Evolutionary conservation across 2,329 filamentous ascomycete species (phyloP), one percentile per base, ranked within the genome.

Genomic region (Pestalotiopsis sp.): DNA sequence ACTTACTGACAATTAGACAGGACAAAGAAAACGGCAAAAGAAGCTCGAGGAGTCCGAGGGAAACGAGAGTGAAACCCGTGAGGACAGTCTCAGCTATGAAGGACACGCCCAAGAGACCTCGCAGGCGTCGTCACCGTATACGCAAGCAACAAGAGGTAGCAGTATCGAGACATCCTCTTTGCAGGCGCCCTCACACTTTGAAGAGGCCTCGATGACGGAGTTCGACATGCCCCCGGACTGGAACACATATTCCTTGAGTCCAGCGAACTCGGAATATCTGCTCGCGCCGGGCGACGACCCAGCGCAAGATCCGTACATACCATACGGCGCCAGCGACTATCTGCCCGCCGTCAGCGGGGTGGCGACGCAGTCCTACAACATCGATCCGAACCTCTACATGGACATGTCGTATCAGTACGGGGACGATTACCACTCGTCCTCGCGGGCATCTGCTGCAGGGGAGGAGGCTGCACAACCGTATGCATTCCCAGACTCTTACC

Each of bases 401-500:
- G 45, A 56, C 56, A 60, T 20, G 25, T 20, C 61, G 68, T 39
- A 20, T 68, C 61, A 23, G 64, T 56, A 4, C 71, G 63, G 17
- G 27, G 14, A 64, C 60, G 17, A 36, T 3, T 49, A 20, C 39
- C 66, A n/a, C 52, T 56, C 41, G 41, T 52, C 45, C 17, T 52
- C 45, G 17, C 45, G 17, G 45, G 45, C 45, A 36, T 36, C 45
- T n/a, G 45, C 31, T 7, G 52, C 67, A 23, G 7, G 52, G n/a
- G 60, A 60, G 61, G 66, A 59, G 9, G 52, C 61, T 38, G 45
- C 67, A n/a, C 66, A 69, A 31, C 71, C 74, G 23, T 41, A 72
- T 61, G 73, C 73, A 49, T 81, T 81, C 67, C 78, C 82, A 1
- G 86, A 88, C 74, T 85, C 84, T 61, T 85, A 83, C 71, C 77